Base-by-base conservation (phyloP, 2,329 filamentous ascomycete genomes). In the Ascocoryne sarcoides region DNA sequence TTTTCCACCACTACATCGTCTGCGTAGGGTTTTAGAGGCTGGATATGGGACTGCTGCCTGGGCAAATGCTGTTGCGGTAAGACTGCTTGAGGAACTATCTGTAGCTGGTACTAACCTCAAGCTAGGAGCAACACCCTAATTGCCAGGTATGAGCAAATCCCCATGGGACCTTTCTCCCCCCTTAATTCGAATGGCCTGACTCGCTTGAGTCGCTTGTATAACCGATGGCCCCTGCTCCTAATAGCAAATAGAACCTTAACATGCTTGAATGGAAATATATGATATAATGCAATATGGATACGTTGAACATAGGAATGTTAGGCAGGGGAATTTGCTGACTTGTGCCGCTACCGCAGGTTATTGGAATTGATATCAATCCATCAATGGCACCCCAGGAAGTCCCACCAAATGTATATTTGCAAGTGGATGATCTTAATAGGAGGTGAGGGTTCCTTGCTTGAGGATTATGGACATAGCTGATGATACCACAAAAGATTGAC, bases 371-470 rank as follows among this genome's bases (percentile, higher is more conserved):
- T 56, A 75, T 86, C 47, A 80, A 77, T 52, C 80, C 82, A 18
- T 75, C 81, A 52, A 78, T 81, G 70, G 71, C 73, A 44, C 79
- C 79, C 29, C 76, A 82, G 36, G 73, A 77, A 49, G 59, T 67
- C 4, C 78, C 82, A 14, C 65, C 70, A 4, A 87, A 87, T 54
- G 62, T 88, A 40, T 77, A 80, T 21, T 67, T 86, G 40, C 79
- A 86, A 67, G 70, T 85, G 39, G 82, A 85, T 52, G 79, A 87
- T 54, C 63, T 87, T 31, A 87, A 87, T 55, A 68, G 70, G 53
- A 67, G 70, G 76, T 74, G 60, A 62, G n/a, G n/a, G n/a, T 32
- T 3, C 18, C 8, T n/a, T 15, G 30, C 3, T n/a, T 12, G 30
- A n/a, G 3, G 9, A n/a, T 15, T 3, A n/a, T 3, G 5, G 4